Evolutionary conservation across 106 monocot species (phyloP), one percentile per base, ranked within the genome.

Genomic region (Allium sativum): DNA sequence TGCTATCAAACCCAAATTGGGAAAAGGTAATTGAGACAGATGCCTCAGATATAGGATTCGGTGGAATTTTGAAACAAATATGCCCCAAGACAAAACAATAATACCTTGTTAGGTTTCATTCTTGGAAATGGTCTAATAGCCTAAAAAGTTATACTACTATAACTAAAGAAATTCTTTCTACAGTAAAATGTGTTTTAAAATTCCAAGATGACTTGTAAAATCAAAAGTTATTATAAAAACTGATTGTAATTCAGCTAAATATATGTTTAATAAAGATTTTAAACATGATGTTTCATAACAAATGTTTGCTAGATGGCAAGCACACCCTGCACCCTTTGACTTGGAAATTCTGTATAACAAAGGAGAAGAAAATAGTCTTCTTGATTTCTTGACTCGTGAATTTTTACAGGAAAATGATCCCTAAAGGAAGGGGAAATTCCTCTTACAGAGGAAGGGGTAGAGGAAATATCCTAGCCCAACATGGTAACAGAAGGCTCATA

Each of bases 211-310:
- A 60, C 42, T 2, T 60, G 2, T 20, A 43, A 0, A 60, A 60
- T 60, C 40, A 60, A 9, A 4, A 60, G 42, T 15, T 5, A 12
- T 42, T n/a, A 8, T 60, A 60, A 15, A 17, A 44, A 42, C 44
- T 44, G 60, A 43, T 60, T 60, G 42, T 44, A 60, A 44, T 9
- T 60, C 60, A 16, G 60, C 44, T 16, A 60, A 60, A 44, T 0
- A 2, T 43, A 17, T 60, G n/a, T 43, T 44, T 60, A 18, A 60
- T n/a, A 60, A 60, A n/a, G 60, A 60, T 60, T 41, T 60, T 17
- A 60, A 60, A 18, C 42, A 60, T 60, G n/a, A 43, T 44, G 10
- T 10, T 0, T 60, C 43, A 12, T 42, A 60, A 44, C 60, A 60
- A 10, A 60, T 60, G 9, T 60, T 60, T 60, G 43, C 14, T 15